Evolutionary conservation across 2,329 filamentous ascomycete species (phyloP).

Genomic region (Trichoderma brevicompactum): DNA sequence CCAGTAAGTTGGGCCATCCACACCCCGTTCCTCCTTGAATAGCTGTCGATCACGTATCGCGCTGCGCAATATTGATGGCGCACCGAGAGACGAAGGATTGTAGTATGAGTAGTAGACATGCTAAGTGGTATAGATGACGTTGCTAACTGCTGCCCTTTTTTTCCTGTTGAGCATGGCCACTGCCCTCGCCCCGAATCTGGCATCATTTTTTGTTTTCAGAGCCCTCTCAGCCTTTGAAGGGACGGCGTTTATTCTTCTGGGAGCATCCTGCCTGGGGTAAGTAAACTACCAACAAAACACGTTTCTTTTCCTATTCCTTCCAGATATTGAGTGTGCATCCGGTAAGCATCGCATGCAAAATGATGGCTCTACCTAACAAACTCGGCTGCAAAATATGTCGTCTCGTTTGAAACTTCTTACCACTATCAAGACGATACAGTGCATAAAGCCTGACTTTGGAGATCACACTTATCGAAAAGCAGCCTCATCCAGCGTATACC

Average conservation of each 20-base stretch:
- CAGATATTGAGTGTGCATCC: not conserved
- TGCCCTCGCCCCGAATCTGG: slow-evolving; percentile 71
- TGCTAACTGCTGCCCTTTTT: slow-evolving; percentile 66
- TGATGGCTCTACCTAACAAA: not conserved
- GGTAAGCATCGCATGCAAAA: not conserved
- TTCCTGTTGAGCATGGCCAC: slow-evolving; percentile 72
- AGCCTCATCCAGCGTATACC: not conserved
- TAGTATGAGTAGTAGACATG: not conserved
- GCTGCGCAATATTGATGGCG: not conserved
- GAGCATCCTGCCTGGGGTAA: slow-evolving; percentile 68
- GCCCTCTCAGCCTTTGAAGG: slow-evolving; percentile 76
- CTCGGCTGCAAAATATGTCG: too few species aligned
- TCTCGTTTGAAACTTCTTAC: not conserved
- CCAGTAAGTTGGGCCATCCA: slow-evolving; percentile 48
- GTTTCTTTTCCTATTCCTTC: not conserved
- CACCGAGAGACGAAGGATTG: not conserved
- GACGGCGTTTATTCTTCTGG: slow-evolving; percentile 74
- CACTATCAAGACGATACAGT: not conserved
- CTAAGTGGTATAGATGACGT: slow-evolving; percentile 40
- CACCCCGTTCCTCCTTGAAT: not conserved
- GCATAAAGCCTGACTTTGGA: not conserved
- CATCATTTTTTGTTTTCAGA: slow-evolving; percentile 73
- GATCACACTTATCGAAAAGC: not conserved
- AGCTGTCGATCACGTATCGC: too few species aligned
- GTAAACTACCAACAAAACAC: slow-evolving; percentile 33